Evolutionary conservation across 352 stramenopile genomes (phyloP), one percentile per base, ranked within the genome.

Genomic region (Phytophthora rubi): DNA sequence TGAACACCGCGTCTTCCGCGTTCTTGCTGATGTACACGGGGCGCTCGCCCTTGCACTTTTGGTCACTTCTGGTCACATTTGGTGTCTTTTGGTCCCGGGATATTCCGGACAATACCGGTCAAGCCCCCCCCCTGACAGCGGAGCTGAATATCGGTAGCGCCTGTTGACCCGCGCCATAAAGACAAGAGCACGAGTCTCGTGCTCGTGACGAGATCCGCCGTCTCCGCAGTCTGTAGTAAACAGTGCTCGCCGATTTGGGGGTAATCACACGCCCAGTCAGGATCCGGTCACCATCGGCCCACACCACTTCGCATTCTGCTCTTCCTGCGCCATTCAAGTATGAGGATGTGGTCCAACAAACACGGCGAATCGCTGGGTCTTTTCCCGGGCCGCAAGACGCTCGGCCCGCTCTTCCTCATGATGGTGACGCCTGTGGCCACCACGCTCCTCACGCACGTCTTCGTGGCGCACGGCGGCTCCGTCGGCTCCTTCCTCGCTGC

Each of bases 341-440:
- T 39, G 33, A 39, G 13, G 3, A 91, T 92, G 85, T 91, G 85
- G 85, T 92, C 82, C 42, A 91, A 91, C 79, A 83, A 87, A 55
- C 72, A 82, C 5, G 77, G 71, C 59, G 89, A 93, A 49, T 89
- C 81, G 37, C 75, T 83, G 62, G 90, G 88, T 0, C 73, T 96
- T 7, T 69, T 96, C n/a, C 89, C 89, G 0, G 91, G 88, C 5
- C 91, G 94, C 57, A 76, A 87, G 49, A 94, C 83, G 15, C 56
- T 97, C 52, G 92, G 92, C 0, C 93, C 94, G 64, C 77, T 98
- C 5, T 82, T 97, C 59, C 88, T 98, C 67, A 98, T 98, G 79
- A 51, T 77, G 9, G 71, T 63, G 18, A 97, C 92, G n/a, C 92
- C 92, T 28, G 73, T 91, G 23, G 88, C 93, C 23, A 86, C 85